phyloP scores from a whole-genome alignment of 1,284 basidiomycete species.

The Malassezia sp. region DNA sequence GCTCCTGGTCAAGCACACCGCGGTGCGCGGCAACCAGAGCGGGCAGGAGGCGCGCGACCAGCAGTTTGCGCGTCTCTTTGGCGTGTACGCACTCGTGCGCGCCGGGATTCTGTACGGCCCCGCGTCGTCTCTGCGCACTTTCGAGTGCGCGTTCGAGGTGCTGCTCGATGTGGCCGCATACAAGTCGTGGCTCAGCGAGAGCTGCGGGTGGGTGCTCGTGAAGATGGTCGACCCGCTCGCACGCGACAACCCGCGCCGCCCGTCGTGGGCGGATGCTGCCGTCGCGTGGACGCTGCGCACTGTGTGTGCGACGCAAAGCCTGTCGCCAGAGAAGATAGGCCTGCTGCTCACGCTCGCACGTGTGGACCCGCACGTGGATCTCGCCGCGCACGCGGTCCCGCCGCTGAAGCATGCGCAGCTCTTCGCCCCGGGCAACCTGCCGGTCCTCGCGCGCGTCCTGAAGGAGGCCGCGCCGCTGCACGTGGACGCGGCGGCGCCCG shows the following conservation, averaged over 20 bases:
- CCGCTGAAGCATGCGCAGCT: constrained; percentile 64
- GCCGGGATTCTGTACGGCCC: constrained; percentile 57
- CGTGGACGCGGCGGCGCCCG: constrained; percentile 29
- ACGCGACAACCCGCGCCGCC: constrained; percentile 3
- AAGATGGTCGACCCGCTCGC: constrained; percentile 44
- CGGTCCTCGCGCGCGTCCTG: constrained; percentile 54
- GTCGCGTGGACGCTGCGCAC: constrained; percentile 22
- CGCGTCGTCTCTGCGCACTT: constrained; percentile 54
- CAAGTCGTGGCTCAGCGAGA: constrained; percentile 84
- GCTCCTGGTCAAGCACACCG: constrained; percentile 31
- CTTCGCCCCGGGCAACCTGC: constrained; percentile 61
- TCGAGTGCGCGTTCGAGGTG: constrained; percentile 56
- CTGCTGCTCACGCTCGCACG: constrained; percentile 57
- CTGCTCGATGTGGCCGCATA: constrained; percentile 63
- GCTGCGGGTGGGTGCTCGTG: constrained; percentile 71
- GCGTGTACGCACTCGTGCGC: constrained; percentile 54
- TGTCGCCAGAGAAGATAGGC: constrained; percentile 81
- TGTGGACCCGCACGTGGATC: constrained; percentile 10
- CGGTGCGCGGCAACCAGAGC: constrained; percentile 49
- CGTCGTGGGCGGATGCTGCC: constrained; percentile 21
- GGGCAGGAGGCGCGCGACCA: constrained; percentile 85
- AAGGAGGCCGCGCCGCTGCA: constrained; percentile 46
- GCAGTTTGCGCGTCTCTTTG: constrained; percentile 83
- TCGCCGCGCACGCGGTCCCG: constrained; percentile 59
- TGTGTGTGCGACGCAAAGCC: constrained; percentile 49